Evolutionary conservation across 2,329 filamentous ascomycete genomes (phyloP).

Genomic region (Aspergillus spinulosporus): DNA sequence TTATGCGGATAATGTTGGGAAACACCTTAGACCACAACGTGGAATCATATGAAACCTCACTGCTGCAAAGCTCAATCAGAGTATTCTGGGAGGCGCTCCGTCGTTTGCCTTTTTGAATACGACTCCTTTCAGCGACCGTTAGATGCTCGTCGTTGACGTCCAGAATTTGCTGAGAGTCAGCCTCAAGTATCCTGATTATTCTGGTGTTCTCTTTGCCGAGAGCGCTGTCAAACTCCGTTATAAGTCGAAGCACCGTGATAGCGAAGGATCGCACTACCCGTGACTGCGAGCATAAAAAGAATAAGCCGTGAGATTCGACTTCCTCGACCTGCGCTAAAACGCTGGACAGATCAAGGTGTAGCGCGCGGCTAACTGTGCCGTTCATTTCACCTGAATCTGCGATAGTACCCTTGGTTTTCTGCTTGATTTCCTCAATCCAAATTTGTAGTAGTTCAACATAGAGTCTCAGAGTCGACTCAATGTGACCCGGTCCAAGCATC

Average conservation of each 20-base stretch:
- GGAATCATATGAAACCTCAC: constrained; percentile 90
- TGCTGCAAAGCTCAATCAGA: constrained; percentile 89
- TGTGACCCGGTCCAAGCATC: constrained; percentile 89
- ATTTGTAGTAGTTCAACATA: constrained; percentile 94
- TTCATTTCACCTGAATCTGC: constrained; percentile 64
- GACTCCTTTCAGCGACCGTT: constrained; percentile 87
- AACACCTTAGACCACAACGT: constrained; percentile 98
- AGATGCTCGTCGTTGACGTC: constrained; percentile 82
- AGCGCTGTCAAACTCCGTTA: constrained; percentile 89
- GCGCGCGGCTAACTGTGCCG: constrained; percentile 66
- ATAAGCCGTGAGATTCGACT: constrained; percentile 92
- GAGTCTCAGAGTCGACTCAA: constrained; percentile 86
- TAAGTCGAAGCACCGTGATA: constrained; percentile 85
- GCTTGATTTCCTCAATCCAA: constrained; percentile 95
- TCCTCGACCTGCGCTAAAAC: constrained; percentile 94
- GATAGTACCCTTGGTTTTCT: constrained; percentile 74
- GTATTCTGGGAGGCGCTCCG: constrained; percentile 81
- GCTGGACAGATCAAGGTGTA: constrained; percentile 80
- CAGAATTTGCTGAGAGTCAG: constrained; percentile 83
- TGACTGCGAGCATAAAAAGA: constrained; percentile 96
- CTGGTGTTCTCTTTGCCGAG: constrained; percentile 77
- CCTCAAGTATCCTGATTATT: constrained; percentile 89
- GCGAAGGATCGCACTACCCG: constrained; percentile 84
- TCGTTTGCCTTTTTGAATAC: constrained; percentile 84
- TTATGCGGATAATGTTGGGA: constrained; percentile 87